These are phyloP conservation scores for Penicillium sclerotiorum DNA, from an alignment of 2,329 filamentous ascomycete species.

Conservation along the genomic window DNA sequence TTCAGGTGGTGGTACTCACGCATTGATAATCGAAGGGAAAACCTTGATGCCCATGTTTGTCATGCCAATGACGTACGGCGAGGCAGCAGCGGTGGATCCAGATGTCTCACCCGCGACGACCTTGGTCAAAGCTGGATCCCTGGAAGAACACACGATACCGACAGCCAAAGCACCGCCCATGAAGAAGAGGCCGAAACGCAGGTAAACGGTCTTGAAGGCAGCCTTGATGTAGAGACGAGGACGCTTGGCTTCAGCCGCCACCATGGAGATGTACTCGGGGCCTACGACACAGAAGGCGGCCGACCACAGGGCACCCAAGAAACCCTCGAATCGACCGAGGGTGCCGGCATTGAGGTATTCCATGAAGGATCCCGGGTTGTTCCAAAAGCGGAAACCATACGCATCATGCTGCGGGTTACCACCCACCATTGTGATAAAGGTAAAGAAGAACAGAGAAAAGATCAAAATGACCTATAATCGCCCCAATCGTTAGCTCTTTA, in stretches of 20 bases:
- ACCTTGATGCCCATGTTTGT: constrained; percentile 55
- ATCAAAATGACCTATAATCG: constrained; percentile 60
- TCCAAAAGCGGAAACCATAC: constrained; percentile 70
- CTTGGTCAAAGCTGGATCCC: constrained; percentile 47
- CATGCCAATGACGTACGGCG: constrained; percentile 67
- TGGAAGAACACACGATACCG: constrained; percentile 69
- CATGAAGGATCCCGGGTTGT: constrained; percentile 65
- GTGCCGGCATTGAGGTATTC: constrained; percentile 63
- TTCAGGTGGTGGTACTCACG: constrained; percentile 26
- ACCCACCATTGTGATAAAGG: constrained; percentile 78
- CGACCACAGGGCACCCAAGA: constrained; percentile 72
- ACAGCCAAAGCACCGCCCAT: constrained; percentile 70
- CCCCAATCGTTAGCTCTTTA: too few species aligned
- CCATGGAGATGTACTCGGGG: constrained; percentile 64
- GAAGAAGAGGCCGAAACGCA: constrained; percentile 75
- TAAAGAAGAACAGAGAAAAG: constrained; percentile 69
- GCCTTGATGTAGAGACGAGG: constrained; percentile 69
- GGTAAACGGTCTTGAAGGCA: constrained; percentile 76
- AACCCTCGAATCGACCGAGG: constrained; percentile 57
- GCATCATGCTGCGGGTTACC: constrained; percentile 71
- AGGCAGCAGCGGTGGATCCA: constrained; percentile 53
- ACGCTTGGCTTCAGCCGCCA: constrained; percentile 69
- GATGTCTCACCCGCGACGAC: constrained; percentile 17
- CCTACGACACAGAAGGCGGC: constrained; percentile 67
- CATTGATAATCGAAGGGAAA: constrained; percentile 62